Evolutionary conservation across 108 stramenopile genomes (phyloP), one percentile per base, ranked within the genome.

Genomic region (Pseudonitzschia pungens): DNA sequence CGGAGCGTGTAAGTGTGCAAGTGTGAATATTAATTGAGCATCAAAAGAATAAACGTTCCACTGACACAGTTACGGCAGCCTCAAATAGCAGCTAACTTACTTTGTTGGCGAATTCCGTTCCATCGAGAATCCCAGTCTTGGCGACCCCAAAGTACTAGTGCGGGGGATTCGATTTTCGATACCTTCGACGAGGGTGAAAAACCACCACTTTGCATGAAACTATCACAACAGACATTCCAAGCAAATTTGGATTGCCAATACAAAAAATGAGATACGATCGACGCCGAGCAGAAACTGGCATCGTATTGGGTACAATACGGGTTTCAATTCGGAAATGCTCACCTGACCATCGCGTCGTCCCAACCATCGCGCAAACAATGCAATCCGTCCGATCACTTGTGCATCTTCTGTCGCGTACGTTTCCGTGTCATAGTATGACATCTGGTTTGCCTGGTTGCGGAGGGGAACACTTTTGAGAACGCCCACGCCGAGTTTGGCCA

Each of bases 101-200:
- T 60, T 92, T 90, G 44, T 86, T 72, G 16, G 92, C 93, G 78
- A 88, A 94, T 65, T 91, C 84, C 15, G 79, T 58, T 9, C 89
- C 91, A 24, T 93, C 91, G 69, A 96, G 71, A 74, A 96, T 96
- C n/a, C 87, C 90, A n/a, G 84, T 96, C 97, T 36, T 96, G 83
- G 27, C 90, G 78, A 11, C 97, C 97, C 97, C 97, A 97, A n/a
- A 97, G 65, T 1, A 97, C 86, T 22, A 96, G 74, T 4, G 89
- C 68, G 12, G 89, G 89, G 2, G 80, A 81, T 31, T 77, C 71
- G 62, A 94, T 87, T 27, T 52, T 64, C 1, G 86, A 43, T 27
- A 97, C 88, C 71, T 93, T 92, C 1, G 66, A 31, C 21, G 88
- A 88, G n/a, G 92, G 91, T 0, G 85, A 71, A 79, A 95, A 97